Base-by-base conservation (phyloP, 2,329 filamentous ascomycete genomes). In the Volutella citrinella region DNA sequence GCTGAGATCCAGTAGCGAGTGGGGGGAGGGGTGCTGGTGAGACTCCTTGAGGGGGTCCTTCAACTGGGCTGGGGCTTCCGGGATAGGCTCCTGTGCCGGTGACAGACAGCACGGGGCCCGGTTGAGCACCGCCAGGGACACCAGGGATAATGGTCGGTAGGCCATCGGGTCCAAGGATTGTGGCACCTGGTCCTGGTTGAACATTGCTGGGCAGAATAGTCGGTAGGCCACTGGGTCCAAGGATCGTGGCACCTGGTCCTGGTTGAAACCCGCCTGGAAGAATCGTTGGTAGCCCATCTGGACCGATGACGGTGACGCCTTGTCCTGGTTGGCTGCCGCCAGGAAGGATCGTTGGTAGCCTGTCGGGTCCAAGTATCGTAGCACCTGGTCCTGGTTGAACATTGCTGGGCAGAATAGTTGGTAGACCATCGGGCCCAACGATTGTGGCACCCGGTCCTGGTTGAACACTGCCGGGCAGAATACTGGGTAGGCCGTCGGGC, bases 121-220 rank as follows among this genome's bases (percentile, higher is more conserved):
- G n/a, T n/a, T n/a, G n/a, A n/a, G n/a, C n/a, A n/a, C n/a, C 30
- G 17, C 2, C 27, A 17, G 30, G 30, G 14, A 12, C 20, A 11
- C 16, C n/a, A 10, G 21, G 13, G 14, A 42, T 13, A n/a, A 37
- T 29, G 5, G 38, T 37, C n/a, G 26, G 32, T 11, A 38, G 9
- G 5, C 39, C 39, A 35, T 53, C 49, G 3, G 38, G 28, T 9
- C 47, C 48, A 13, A 33, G 40, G 25, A 45, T 36, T 14, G 49
- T 52, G n/a, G n/a, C n/a, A n/a, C n/a, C n/a, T n/a, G n/a, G n/a
- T n/a, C n/a, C n/a, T n/a, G n/a, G n/a, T n/a, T n/a, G n/a, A n/a
- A n/a, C n/a, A n/a, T n/a, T 22, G 17, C 16, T n/a, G n/a, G 21
- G 13, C n/a, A 42, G 12, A n/a, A 37, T 29, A 6, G 38, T 37